A percentile compares a stretch with the other conserved stretches of the same genome.
Evolutionary conservation across 139 green algal genomes (phyloP).

Genomic region (Volvox africanus): DNA sequence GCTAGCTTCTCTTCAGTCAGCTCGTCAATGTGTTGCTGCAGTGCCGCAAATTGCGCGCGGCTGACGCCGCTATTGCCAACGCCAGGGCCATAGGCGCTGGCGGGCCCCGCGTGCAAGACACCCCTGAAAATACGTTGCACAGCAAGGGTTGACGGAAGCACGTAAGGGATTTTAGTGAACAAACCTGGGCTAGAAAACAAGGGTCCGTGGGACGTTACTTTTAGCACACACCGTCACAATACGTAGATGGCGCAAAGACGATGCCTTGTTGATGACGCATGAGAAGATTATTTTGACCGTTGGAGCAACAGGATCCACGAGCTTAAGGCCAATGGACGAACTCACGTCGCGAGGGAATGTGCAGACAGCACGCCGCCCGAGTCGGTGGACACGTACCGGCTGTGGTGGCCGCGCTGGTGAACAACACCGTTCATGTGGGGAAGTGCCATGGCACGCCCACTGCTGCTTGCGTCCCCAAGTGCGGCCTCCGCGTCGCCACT

Average conservation of each 20-base stretch:
- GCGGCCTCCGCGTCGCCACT: neutral
- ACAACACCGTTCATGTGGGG: neutral
- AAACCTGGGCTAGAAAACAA: too few relatives aligned
- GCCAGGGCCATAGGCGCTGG: neutral
- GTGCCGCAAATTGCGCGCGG: constrained; percentile 43
- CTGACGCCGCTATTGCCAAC: neutral
- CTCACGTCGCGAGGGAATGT: constrained; percentile 18
- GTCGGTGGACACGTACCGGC: neutral
- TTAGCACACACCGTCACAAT: too few relatives aligned
- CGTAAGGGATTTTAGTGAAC: too few relatives aligned
- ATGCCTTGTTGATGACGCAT: too few relatives aligned
- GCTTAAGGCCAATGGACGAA: neutral
- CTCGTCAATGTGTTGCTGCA: constrained; percentile 85
- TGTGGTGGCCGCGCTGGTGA: constrained; percentile 11
- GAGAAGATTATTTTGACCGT: too few relatives aligned
- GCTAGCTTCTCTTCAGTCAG: constrained; percentile 83
- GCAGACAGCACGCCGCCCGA: neutral
- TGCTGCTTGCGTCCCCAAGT: neutral
- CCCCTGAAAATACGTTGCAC: neutral
- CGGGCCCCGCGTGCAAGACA: neutral
- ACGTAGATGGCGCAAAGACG: too few relatives aligned
- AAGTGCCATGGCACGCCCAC: neutral
- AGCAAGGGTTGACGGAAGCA: too few relatives aligned
- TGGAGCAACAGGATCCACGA: too few relatives aligned
- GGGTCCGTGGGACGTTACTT: too few relatives aligned